Base-by-base conservation (phyloP, 257 asterid genomes). In the Linaria vulgaris region DNA sequence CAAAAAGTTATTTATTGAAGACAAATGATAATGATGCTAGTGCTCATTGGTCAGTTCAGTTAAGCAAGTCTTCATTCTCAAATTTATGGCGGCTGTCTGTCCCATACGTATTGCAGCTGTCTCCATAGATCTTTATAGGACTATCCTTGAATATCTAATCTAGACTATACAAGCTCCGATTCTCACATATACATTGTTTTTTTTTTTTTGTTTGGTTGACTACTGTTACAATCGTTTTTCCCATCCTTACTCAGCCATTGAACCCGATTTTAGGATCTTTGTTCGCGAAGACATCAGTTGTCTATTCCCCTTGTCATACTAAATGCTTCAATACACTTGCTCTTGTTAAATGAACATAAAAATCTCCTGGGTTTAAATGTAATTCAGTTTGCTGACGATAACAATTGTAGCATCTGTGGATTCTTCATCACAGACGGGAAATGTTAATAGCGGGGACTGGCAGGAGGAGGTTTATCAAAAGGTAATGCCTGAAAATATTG, bases 381-480 rank as follows among this genome's bases (percentile, higher is more conserved):
- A 38, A 25, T 72, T 68, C 54, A 61, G 47, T 57, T 56, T 38
- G 61, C 70, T 74, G 52, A 71, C 62, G 19, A 44, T 55, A 48
- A 59, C 73, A 38, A 61, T 61, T 77, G 66, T 74, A 89, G 94
- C 89, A 55, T 80, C 96, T 77, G 73, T 77, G 79, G 94, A 85
- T 85, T 76, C 91, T 39, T 80, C 96, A 8, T 75, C 95, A 39
- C 96, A 88, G 70, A 79, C 92, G 12, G 96, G 91, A 62, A 85
- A 78, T 71, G 75, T 77, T 57, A 78, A 59, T 79, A 80, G 74
- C 39, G 94, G 80, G 65, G 99, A 92, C 67, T 89, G 94, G 97
- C 94, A 85, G 78, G 99, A 92, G 78, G 99, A 87, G 73, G 73
- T 79, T 53, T 81, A 79, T 80, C 98, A 92, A 61, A 92, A 85